phyloP scores from a whole-genome alignment of 75 land plant genomes.

The Larix kaempferi region DNA sequence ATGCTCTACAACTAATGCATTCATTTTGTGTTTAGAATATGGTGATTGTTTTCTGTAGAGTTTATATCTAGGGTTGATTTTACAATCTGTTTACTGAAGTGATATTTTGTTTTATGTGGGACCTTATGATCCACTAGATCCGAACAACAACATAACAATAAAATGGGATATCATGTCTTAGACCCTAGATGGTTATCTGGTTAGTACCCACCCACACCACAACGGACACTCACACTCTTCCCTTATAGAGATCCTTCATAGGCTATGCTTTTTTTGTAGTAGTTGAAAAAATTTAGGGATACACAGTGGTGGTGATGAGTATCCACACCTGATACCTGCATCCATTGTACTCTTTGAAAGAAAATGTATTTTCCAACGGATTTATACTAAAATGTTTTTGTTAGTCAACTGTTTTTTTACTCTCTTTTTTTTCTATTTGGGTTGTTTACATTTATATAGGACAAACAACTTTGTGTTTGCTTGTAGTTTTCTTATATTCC shows the following conservation, averaged over 20 bases:
- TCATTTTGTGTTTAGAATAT: background rate
- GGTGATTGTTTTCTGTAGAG: background rate
- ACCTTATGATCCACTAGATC: slow-evolving; percentile 76
- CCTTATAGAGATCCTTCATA: background rate
- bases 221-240: background rate
- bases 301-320: too few relatives aligned
- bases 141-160: slow-evolving; percentile 72
- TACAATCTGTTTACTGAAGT: background rate
- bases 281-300: background rate
- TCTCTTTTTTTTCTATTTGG: too few relatives aligned
- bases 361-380: too few relatives aligned
- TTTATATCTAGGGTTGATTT: background rate
- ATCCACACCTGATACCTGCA: too few relatives aligned
- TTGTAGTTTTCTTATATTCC: too few relatives aligned
- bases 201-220: slow-evolving; percentile 24
- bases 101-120: slow-evolving; percentile 16
- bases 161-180: slow-evolving; percentile 74
- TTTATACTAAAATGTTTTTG: too few relatives aligned
- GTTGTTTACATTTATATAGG: too few relatives aligned
- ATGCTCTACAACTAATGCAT: background rate
- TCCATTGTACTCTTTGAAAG: too few relatives aligned
- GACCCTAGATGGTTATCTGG: slow-evolving; percentile 76
- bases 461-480: too few relatives aligned
- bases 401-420: too few relatives aligned
- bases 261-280: background rate